A percentile compares a stretch with the other conserved stretches of the same genome.
Evolutionary conservation across 169 alveolate species (phyloP).

Genomic region (Amoebophrya sp.): DNA sequence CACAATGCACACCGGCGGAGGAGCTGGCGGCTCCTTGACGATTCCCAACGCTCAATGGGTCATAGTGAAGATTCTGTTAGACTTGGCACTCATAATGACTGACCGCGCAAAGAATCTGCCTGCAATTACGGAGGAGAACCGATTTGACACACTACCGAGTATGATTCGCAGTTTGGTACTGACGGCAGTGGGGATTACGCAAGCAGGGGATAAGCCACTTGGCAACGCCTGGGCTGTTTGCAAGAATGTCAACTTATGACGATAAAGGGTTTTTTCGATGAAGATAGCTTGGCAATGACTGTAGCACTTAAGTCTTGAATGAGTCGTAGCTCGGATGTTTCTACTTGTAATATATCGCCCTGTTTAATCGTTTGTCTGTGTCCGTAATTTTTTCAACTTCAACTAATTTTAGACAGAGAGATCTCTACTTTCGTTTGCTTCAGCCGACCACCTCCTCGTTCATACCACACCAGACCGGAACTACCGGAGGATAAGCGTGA

Average conservation of each 20-base stretch:
- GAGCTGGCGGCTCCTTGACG: not conserved
- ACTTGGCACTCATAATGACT: not conserved
- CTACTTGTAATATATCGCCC: too few species aligned
- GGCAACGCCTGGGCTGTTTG: not conserved
- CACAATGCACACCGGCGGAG: not conserved
- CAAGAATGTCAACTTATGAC: not conserved
- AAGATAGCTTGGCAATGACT: too few species aligned
- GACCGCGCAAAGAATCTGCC: not conserved
- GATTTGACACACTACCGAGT: not conserved
- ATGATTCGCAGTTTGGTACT: not conserved
- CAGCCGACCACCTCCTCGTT: too few species aligned
- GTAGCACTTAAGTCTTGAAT: too few species aligned
- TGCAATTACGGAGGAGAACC: not conserved
- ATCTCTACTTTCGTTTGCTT: too few species aligned
- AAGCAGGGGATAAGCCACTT: not conserved
- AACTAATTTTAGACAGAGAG: too few species aligned
- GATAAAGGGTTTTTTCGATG: too few species aligned
- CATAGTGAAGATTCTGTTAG: not conserved
- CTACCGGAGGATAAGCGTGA: slow-evolving; percentile 16
- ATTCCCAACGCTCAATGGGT: not conserved
- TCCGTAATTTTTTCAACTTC: too few species aligned
- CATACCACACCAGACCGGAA: not conserved
- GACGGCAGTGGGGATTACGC: not conserved
- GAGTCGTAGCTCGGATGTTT: too few species aligned
- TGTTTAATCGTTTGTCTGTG: too few species aligned